A percentile compares a stretch with the other conserved stretches of the same genome.
phyloP scores from a whole-genome alignment of 768 basidiomycete genomes.

The Ramaria sp. region DNA sequence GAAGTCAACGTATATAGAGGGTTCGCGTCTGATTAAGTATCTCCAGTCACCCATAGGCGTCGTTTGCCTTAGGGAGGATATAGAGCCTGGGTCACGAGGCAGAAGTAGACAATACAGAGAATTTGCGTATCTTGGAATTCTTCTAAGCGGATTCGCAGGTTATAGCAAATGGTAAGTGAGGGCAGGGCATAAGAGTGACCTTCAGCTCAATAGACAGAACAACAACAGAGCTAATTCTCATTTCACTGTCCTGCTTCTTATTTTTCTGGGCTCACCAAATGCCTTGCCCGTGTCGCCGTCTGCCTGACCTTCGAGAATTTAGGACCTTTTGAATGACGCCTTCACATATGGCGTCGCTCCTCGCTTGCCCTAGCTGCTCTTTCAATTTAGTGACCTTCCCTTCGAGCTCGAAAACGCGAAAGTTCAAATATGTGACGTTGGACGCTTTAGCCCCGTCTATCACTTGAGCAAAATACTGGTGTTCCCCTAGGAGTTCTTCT shows the following conservation, averaged over 20 bases:
- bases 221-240: not conserved
- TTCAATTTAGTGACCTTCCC: conserved; percentile 55
- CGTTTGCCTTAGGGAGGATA: no score
- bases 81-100: no score
- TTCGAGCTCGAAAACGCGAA: conserved; percentile 59
- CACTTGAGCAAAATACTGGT: conserved; percentile 53
- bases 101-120: no score
- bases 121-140: no score
- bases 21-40: no score
- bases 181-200: no score
- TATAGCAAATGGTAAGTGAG: no score
- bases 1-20: no score
- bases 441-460: conserved; percentile 6
- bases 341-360: conserved; percentile 91
- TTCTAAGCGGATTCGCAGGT: no score
- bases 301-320: conserved; percentile 19
- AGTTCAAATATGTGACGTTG: conserved; percentile 30
- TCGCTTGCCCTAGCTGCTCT: conserved; percentile 70
- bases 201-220: no score
- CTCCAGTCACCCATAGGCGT: no score
- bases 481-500: conserved; percentile 53
- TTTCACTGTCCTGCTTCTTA: not conserved
- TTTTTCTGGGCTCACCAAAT: not conserved
- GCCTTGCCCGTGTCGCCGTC: not conserved
- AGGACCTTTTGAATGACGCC: conserved; percentile 60